Evolutionary conservation across 805 yeast species (phyloP).

Genomic region (Candida succiphila): DNA sequence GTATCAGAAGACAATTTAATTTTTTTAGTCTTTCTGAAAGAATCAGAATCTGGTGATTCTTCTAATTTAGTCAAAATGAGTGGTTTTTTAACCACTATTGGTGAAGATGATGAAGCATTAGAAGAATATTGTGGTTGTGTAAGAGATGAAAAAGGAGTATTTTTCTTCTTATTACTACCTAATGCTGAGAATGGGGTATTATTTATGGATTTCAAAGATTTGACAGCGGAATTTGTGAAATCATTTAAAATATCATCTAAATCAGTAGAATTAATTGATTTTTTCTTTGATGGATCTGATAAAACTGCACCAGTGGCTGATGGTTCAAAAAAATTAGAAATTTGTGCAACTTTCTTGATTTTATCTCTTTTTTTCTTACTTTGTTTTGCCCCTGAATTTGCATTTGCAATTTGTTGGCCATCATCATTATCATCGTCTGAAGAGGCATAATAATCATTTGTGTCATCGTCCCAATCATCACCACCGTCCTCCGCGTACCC

Average conservation of each 20-base stretch:
- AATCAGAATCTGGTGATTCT: slow-evolving; percentile 5
- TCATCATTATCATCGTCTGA: slow-evolving; percentile 26
- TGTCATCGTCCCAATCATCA: slow-evolving; percentile 72
- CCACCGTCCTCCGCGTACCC: slow-evolving; percentile 93
- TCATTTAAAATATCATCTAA: slow-evolving; percentile 65
- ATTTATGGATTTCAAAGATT: slow-evolving; percentile 6
- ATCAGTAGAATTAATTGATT: slow-evolving; percentile 34
- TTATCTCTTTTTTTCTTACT: slow-evolving; percentile 25
- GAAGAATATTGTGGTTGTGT: slow-evolving; percentile 9
- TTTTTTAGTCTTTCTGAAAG: slow-evolving; percentile 11
- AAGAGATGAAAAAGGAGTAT: slow-evolving; percentile 19
- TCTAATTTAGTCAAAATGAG: slow-evolving; percentile 10
- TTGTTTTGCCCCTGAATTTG: slow-evolving; percentile 17
- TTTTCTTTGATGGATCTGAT: slow-evolving; percentile 19
- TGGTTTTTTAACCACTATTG: slow-evolving; percentile 13
- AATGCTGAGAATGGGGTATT: slow-evolving; percentile 17
- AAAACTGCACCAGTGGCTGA: slow-evolving; percentile 12
- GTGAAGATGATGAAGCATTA: slow-evolving; percentile 23
- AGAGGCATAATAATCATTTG: slow-evolving; percentile 47
- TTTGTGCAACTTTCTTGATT: slow-evolving; percentile 17
- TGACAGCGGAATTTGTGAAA: slow-evolving; percentile 24
- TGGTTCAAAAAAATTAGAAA: slow-evolving; percentile 44
- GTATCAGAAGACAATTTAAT: slow-evolving; percentile 13
- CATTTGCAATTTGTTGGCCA: slow-evolving; percentile 17
- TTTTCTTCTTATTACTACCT: slow-evolving; percentile 8